Conservation (phyloP, 306 rosid species). For the Rubus idaeus region DNA sequence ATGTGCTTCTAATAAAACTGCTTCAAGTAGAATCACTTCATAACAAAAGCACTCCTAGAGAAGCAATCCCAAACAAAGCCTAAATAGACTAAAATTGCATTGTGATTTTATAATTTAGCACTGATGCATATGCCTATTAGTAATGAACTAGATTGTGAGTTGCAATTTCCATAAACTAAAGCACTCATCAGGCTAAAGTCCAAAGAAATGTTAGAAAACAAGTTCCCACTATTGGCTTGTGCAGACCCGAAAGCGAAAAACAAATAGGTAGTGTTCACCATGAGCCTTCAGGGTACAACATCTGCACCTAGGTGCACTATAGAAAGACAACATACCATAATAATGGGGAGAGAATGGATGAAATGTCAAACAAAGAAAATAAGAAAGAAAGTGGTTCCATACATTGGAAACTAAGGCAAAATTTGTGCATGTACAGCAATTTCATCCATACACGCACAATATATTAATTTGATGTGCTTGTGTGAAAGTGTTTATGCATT, state of each 20-base stretch:
- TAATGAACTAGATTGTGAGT: background rate
- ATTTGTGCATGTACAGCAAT: background rate
- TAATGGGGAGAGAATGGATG: background rate
- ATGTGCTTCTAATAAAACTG: too few relatives aligned
- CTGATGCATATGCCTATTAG: background rate
- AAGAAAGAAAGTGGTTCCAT: background rate
- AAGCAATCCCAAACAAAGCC: too few relatives aligned
- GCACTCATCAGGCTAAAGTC: constrained; percentile 2
- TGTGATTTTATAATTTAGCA: background rate
- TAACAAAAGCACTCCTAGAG: too few relatives aligned
- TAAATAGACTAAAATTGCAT: background rate
- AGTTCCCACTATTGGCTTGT: background rate
- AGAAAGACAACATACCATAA: background rate
- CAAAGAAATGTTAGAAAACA: background rate
- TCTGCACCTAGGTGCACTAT: background rate
- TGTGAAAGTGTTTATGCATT: background rate
- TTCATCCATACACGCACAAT: background rate
- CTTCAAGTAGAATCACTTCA: too few relatives aligned
- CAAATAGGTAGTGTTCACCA: background rate
- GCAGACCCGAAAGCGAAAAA: background rate
- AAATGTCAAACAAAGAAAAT: background rate
- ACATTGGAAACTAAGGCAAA: background rate
- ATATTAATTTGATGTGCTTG: background rate
- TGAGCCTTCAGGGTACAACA: background rate
- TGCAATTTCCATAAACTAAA: background rate